A percentile compares a stretch with the other conserved stretches of the same genome.
Conservation (phyloP, 192 early-diverging fungal genomes). For the Linnemannia hyalina region DNA sequence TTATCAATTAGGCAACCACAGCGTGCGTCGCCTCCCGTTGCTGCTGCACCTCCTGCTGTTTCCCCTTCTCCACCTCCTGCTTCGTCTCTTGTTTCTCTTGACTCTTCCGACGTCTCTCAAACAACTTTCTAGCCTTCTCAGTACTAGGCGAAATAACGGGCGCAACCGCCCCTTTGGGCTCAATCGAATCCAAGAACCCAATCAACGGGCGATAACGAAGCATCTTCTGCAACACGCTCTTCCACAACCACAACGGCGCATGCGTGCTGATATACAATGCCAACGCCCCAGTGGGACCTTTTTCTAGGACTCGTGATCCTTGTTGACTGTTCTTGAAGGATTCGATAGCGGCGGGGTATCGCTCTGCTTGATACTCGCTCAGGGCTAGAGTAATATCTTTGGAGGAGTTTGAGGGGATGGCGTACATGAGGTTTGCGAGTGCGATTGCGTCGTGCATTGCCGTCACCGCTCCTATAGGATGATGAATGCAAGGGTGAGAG, state of each 20-base stretch:
- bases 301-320: not conserved
- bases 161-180: not conserved
- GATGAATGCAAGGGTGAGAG: too few relatives aligned
- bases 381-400: not conserved
- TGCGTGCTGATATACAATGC: not conserved
- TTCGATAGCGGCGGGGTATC: not conserved
- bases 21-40: not conserved
- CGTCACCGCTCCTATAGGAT: not conserved
- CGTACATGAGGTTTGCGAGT: not conserved
- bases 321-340: constrained; percentile 4
- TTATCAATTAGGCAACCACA: not conserved
- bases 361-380: not conserved
- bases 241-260: not conserved
- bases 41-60: not conserved
- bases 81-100: not conserved
- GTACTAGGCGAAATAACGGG: not conserved
- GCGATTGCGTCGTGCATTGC: not conserved
- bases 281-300: not conserved
- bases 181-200: constrained; percentile 1
- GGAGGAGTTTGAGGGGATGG: not conserved
- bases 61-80: not conserved
- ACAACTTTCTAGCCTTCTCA: not conserved
- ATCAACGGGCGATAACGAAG: not conserved
- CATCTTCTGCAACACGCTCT: not conserved
- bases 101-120: not conserved